These are phyloP conservation scores for Filosporella fistucella DNA, from an alignment of 495 filamentous ascomycete genomes.

Conservation along the genomic window DNA sequence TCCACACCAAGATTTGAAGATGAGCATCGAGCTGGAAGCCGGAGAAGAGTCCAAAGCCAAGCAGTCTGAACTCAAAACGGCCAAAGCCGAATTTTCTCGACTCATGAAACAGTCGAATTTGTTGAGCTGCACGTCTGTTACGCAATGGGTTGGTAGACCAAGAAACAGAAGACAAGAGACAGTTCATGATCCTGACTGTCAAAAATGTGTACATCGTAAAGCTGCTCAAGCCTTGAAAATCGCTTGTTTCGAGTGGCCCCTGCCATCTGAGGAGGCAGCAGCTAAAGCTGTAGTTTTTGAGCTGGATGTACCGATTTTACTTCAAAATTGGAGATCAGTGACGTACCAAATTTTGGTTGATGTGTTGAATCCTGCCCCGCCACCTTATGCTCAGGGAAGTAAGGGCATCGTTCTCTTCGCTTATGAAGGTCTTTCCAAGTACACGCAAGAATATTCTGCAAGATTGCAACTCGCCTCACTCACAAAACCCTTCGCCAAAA, in stretches of 20 bases:
- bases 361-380: conserved; percentile 33
- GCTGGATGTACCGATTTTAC: conserved; percentile 37
- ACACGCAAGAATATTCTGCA: not conserved
- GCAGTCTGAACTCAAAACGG: conserved; percentile 32
- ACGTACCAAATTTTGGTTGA: conserved; percentile 38
- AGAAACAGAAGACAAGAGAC: conserved; percentile 12
- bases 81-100: conserved; percentile 27
- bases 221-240: conserved; percentile 40
- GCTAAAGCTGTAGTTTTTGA: conserved; percentile 55
- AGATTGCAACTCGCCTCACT: conserved; percentile 33
- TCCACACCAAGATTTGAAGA: conserved; percentile 33
- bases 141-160: conserved; percentile 11
- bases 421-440: not conserved
- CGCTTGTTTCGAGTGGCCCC: conserved; percentile 54
- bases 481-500: conserved; percentile 35
- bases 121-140: conserved; percentile 26
- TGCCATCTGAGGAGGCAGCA: conserved; percentile 33
- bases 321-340: conserved; percentile 49
- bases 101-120: conserved; percentile 24
- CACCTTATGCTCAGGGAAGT: too few species aligned
- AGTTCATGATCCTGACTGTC: conserved; percentile 22
- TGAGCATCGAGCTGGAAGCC: conserved; percentile 37
- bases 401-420: too few species aligned
- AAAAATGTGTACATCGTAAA: conserved; percentile 25
- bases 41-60: conserved; percentile 33